A percentile compares a stretch with the other conserved stretches of the same genome.
Evolutionary conservation across 164 flowering plant species (phyloP).

Genomic region (Amborella trichopoda): DNA sequence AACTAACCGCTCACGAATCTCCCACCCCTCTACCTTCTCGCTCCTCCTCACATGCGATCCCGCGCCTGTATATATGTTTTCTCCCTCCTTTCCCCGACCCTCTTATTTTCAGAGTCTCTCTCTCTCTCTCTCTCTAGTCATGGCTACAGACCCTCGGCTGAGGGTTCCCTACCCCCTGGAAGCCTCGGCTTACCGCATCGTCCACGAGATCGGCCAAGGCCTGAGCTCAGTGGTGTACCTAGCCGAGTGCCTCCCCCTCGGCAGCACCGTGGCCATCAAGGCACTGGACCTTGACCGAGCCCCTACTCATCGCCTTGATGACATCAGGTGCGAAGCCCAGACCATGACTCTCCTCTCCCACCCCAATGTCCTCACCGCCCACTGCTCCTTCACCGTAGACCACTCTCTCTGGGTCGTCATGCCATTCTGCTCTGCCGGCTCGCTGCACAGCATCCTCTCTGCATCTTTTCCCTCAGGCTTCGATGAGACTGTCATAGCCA

Average conservation of each 20-base stretch:
- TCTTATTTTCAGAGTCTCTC: no score
- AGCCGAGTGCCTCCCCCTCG: constrained; percentile 44
- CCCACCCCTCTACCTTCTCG: no score
- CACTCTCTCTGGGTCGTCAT: constrained; percentile 78
- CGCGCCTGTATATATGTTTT: no score
- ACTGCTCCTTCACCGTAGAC: constrained; percentile 64
- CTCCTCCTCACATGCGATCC: no score
- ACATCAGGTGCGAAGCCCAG: constrained; percentile 46
- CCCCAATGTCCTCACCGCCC: constrained; percentile 68
- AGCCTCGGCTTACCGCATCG: constrained; percentile 30
- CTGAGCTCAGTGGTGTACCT: constrained; percentile 62
- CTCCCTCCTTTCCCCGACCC: no score
- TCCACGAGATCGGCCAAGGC: constrained; percentile 55
- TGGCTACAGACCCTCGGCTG: background rate
- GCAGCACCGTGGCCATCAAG: constrained; percentile 49
- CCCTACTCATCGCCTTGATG: constrained; percentile 28
- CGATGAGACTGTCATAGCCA: constrained; percentile 46
- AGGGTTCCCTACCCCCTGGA: constrained; percentile 42
- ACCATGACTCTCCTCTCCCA: constrained; percentile 63
- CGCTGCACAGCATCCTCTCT: constrained; percentile 59
- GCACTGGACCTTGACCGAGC: constrained; percentile 58
- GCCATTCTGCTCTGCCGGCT: constrained; percentile 90
- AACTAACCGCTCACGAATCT: no score
- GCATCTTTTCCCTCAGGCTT: constrained; percentile 55
- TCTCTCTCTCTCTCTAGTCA: no score